Base-by-base conservation (phyloP, 305 asterid genomes). In the Ilex paraguariensis region DNA sequence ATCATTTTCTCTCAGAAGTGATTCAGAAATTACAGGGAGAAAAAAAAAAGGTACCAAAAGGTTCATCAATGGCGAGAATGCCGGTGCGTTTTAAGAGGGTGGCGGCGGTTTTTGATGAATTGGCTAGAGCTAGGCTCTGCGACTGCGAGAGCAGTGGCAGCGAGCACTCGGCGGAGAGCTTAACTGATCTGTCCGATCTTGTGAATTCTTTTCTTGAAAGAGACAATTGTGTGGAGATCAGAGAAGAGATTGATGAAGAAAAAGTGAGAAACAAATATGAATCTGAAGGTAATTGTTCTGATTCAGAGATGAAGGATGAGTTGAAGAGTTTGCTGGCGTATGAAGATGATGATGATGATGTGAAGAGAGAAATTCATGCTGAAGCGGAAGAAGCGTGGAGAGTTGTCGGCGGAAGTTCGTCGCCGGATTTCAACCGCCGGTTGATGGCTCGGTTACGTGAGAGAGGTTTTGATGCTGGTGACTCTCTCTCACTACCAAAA, bases 81-180 rank as follows among this genome's bases (percentile, higher is more conserved):
- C 84, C 88, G 17, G 82, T 66, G 67, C 81, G 60, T 64, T 87
- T 87, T 81, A 76, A 74, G 33, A 65, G 89, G 59, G 70, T 83
- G 42, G 92, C 85, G 8, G 96, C 73, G 7, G 91, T 75, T 6
- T 89, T 90, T 67, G 79, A 83, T 53, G 87, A 87, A 67, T 85
- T 77, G 71, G 85, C 87, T 13, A 75, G 75, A 71, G 73, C 63
- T 2, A 56, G 81, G 72, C 76, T 80, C 0, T 84, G 66, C 58
- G 95, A 83, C 0, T 84, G 66, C 58, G 95, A 83, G 50, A 93
- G 96, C 84, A 93, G 96, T 79, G 96, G 96, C 67, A 93, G 95
- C 80, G 97, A 90, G 60, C 82, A 93, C 75, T 87, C 92, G 0
- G 76, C 81, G 12, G 63, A 57, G 40, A 71, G 75, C 54, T 60